Evolutionary conservation across 805 yeast species (phyloP).

Genomic region (Candida boidinii): DNA sequence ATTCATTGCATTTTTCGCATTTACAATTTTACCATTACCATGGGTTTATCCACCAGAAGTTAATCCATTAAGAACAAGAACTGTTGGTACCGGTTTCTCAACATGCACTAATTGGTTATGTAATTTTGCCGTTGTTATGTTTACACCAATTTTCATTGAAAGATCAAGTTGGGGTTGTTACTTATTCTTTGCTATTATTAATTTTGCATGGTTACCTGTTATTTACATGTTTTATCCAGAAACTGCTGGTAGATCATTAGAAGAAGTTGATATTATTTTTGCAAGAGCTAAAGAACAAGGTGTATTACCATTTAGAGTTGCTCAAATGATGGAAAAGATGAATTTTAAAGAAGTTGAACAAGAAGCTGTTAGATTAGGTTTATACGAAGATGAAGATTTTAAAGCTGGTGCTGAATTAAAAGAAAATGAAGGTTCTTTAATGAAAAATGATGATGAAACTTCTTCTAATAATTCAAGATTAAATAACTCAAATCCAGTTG

Average conservation of each 20-base stretch:
- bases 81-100: slow-evolving; percentile 53
- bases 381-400: slow-evolving; percentile 21
- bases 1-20: slow-evolving; percentile 48
- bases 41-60: slow-evolving; percentile 67
- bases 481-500: too few species aligned
- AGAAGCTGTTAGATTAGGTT: slow-evolving; percentile 51
- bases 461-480: too few species aligned
- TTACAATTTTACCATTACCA: slow-evolving; percentile 31
- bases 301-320: slow-evolving; percentile 54
- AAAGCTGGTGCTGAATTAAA: slow-evolving; percentile 1
- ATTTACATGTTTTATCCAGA: slow-evolving; percentile 68
- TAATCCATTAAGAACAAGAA: slow-evolving; percentile 60
- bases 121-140: slow-evolving; percentile 63
- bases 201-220: slow-evolving; percentile 52
- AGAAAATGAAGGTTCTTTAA: too few species aligned
- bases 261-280: slow-evolving; percentile 64
- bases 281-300: slow-evolving; percentile 53
- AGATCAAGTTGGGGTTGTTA: slow-evolving; percentile 56
- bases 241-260: slow-evolving; percentile 68
- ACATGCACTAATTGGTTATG: slow-evolving; percentile 65
- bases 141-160: slow-evolving; percentile 49
- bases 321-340: slow-evolving; percentile 52
- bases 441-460: too few species aligned
- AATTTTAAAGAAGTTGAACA: slow-evolving; percentile 48
- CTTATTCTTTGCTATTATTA: slow-evolving; percentile 58